These are phyloP conservation scores for Naganishia onofrii DNA, from an alignment of 768 basidiomycete genomes.

Conservation along the genomic window DNA sequence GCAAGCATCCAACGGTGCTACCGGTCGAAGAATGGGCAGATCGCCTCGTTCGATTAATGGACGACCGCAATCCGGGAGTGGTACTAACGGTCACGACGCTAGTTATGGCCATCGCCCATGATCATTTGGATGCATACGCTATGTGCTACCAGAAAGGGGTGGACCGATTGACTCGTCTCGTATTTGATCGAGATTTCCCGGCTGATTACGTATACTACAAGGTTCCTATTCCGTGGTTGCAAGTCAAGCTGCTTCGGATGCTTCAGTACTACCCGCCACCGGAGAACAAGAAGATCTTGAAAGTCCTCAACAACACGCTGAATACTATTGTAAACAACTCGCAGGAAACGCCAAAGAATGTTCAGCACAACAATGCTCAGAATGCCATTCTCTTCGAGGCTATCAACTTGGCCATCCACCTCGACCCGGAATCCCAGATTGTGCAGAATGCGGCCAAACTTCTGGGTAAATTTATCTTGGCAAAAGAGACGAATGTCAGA, in stretches of 20 bases:
- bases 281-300: conserved; percentile 76
- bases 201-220: conserved; percentile 94
- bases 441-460: conserved; percentile 84
- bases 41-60: conserved; percentile 91
- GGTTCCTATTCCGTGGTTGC: conserved; percentile 95
- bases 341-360: conserved; percentile 81
- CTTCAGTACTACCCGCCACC: conserved; percentile 95
- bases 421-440: conserved; percentile 84
- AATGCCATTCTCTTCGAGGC: conserved; percentile 98
- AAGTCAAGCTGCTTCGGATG: conserved; percentile 87
- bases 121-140: conserved; percentile 81
- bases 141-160: conserved; percentile 95
- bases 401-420: conserved; percentile 90
- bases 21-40: conserved; percentile 93
- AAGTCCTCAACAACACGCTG: conserved; percentile 74
- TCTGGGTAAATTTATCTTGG: conserved; percentile 91
- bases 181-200: conserved; percentile 84
- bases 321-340: conserved; percentile 83
- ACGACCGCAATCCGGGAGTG: conserved; percentile 87
- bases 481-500: conserved; percentile 96
- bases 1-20: conserved; percentile 92
- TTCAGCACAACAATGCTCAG: conserved; percentile 98
- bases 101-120: conserved; percentile 90
- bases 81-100: conserved; percentile 89
- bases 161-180: conserved; percentile 79